These are phyloP conservation scores for Chrysanthemum lavandulifolium DNA, from an alignment of 129 eudicot species.

Conservation along the genomic window DNA sequence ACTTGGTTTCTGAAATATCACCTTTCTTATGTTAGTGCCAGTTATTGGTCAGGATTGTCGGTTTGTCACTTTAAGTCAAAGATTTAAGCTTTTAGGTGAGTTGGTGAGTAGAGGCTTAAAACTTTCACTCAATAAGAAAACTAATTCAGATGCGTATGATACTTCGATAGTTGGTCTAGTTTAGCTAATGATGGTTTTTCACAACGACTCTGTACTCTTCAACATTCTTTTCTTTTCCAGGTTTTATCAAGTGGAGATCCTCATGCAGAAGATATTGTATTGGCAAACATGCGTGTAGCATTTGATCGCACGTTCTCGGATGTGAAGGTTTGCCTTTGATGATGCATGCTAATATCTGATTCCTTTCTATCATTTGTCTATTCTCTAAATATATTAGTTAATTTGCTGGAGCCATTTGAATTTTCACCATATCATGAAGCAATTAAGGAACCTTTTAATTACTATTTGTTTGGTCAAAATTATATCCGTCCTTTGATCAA, in stretches of 20 bases:
- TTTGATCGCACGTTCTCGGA: slow-evolving; percentile 75
- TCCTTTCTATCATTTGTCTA: slow-evolving; percentile 11
- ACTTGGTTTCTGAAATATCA: too few relatives aligned
- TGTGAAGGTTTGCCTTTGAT: slow-evolving; percentile 58
- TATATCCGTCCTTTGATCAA: slow-evolving; percentile 84
- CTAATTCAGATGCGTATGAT: too few relatives aligned
- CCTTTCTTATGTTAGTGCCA: too few relatives aligned
- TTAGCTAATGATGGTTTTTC: neutral
- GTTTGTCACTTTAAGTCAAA: too few relatives aligned
- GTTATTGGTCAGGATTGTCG: too few relatives aligned
- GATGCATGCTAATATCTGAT: slow-evolving; percentile 1
- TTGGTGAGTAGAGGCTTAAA: too few relatives aligned
- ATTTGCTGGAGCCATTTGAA: slow-evolving; percentile 84
- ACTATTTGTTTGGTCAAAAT: slow-evolving; percentile 80
- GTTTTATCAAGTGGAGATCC: slow-evolving; percentile 72
- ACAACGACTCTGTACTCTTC: neutral
- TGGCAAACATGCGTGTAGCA: slow-evolving; percentile 82
- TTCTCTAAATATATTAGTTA: slow-evolving; percentile 15
- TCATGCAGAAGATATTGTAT: slow-evolving; percentile 61
- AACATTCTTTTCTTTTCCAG: slow-evolving; percentile 41
- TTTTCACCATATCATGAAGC: slow-evolving; percentile 92
- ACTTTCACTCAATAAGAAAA: too few relatives aligned
- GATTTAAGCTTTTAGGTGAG: too few relatives aligned
- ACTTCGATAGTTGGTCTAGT: neutral
- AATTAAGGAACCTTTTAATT: slow-evolving; percentile 83